These are phyloP conservation scores for Brassica nigra DNA, from an alignment of 345 rosid species.

Conservation along the genomic window DNA sequence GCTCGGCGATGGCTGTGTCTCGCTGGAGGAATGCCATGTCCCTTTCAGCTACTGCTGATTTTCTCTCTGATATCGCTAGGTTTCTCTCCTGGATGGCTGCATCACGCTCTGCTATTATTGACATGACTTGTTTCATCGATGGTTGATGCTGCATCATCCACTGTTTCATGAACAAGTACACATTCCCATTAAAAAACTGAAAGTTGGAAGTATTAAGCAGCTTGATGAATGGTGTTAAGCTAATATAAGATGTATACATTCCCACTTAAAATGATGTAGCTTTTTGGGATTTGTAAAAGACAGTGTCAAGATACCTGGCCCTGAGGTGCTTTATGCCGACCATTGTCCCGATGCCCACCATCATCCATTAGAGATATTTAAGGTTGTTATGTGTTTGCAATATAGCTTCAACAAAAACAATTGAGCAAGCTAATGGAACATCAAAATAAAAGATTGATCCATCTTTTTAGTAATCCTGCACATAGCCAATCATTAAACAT, in stretches of 20 bases:
- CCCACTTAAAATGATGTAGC: neutral
- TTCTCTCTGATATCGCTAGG: conserved; percentile 85
- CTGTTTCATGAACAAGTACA: conserved; percentile 48
- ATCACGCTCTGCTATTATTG: conserved; percentile 94
- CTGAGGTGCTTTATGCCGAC: conserved; percentile 83
- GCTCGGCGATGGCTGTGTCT: conserved; percentile 90
- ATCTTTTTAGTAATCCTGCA: conserved; percentile 13
- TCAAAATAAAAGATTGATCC: conserved; percentile 26
- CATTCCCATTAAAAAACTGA: conserved; percentile 25
- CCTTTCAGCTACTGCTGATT: conserved; percentile 87
- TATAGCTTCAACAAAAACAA: neutral
- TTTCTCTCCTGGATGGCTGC: conserved; percentile 93
- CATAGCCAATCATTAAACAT: conserved; percentile 12
- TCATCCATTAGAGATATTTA: conserved; percentile 71
- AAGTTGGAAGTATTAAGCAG: neutral
- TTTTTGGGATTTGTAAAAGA: neutral
- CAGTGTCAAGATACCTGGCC: conserved; percentile 66
- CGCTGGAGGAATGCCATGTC: conserved; percentile 94
- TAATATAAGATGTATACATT: neutral
- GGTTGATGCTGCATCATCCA: conserved; percentile 97
- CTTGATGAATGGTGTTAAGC: neutral
- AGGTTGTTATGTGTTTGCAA: neutral
- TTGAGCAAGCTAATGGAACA: conserved; percentile 4
- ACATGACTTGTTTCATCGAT: conserved; percentile 99
- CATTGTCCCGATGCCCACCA: conserved; percentile 90